phyloP scores from a whole-genome alignment of 2,329 filamentous ascomycete species.

The Ceratocystis lukuohia region DNA sequence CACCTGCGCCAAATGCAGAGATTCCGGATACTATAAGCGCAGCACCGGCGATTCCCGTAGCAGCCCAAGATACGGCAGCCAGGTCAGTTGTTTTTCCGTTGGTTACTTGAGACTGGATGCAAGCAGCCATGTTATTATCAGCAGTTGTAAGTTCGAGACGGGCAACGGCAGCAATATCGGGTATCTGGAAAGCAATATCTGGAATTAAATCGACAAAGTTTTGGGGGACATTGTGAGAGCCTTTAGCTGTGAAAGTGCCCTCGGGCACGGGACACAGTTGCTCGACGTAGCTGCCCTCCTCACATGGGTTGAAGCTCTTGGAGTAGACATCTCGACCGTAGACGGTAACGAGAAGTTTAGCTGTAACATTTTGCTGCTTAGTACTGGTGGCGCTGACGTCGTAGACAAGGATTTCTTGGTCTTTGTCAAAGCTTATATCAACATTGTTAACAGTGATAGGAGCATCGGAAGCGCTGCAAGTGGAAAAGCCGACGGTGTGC shows the following conservation, averaged over 20 bases:
- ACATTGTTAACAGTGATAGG: constrained; percentile 58
- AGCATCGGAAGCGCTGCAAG: constrained; percentile 41
- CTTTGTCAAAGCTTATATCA: constrained; percentile 66
- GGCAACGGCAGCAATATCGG: constrained; percentile 77
- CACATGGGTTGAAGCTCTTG: constrained; percentile 74
- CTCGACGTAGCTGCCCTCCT: constrained; percentile 42
- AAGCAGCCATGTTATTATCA: constrained; percentile 52
- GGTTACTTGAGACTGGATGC: constrained; percentile 64
- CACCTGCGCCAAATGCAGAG: constrained; percentile 50
- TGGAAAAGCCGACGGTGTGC: constrained; percentile 65
- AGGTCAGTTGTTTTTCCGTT: constrained; percentile 77
- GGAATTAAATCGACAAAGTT: constrained; percentile 65
- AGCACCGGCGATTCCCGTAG: constrained; percentile 72
- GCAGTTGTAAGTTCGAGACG: constrained; percentile 58
- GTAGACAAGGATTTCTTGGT: constrained; percentile 60
- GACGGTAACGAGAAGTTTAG: constrained; percentile 60
- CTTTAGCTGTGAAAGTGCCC: constrained; percentile 59
- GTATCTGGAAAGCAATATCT: constrained; percentile 75
- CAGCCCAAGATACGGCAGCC: constrained; percentile 67
- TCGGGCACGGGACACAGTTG: constrained; percentile 75
- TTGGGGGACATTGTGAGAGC: constrained; percentile 56
- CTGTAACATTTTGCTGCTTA: constrained; percentile 66
- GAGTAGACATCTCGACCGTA: constrained; percentile 74
- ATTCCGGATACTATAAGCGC: constrained; percentile 62
- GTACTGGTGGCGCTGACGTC: constrained; percentile 67